These are phyloP conservation scores for Solanum clarkiae DNA, from an alignment of 257 asterid species.

Conservation along the genomic window DNA sequence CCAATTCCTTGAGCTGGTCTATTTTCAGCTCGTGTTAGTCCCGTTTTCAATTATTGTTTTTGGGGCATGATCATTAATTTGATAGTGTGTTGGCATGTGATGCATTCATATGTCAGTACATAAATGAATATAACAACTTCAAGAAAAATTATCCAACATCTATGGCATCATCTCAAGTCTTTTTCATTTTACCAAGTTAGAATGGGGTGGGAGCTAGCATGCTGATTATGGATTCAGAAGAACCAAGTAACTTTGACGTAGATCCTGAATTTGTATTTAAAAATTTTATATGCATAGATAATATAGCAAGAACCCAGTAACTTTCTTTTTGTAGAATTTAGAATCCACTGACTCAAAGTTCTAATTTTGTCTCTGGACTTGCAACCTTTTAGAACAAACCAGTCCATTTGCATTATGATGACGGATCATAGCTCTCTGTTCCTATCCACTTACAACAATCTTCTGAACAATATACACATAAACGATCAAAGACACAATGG, in stretches of 20 bases:
- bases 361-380: not conserved
- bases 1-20: too few relatives aligned
- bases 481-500: not conserved
- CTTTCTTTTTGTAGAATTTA: not conserved
- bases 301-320: not conserved
- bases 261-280: not conserved
- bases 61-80: too few relatives aligned
- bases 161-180: not conserved
- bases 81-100: not conserved
- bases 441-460: not conserved
- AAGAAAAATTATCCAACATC: not conserved
- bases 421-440: not conserved
- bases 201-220: not conserved
- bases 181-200: not conserved
- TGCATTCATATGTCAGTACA: not conserved
- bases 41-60: too few relatives aligned
- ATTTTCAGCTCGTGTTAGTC: too few relatives aligned
- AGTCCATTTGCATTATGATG: not conserved
- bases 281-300: not conserved
- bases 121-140: not conserved
- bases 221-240: not conserved
- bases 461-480: not conserved
- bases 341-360: not conserved
- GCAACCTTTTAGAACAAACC: not conserved
- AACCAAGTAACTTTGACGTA: not conserved